Evolutionary conservation across 768 basidiomycete species (phyloP), one percentile per base, ranked within the genome.

Genomic region (Agrocybe pediades): DNA sequence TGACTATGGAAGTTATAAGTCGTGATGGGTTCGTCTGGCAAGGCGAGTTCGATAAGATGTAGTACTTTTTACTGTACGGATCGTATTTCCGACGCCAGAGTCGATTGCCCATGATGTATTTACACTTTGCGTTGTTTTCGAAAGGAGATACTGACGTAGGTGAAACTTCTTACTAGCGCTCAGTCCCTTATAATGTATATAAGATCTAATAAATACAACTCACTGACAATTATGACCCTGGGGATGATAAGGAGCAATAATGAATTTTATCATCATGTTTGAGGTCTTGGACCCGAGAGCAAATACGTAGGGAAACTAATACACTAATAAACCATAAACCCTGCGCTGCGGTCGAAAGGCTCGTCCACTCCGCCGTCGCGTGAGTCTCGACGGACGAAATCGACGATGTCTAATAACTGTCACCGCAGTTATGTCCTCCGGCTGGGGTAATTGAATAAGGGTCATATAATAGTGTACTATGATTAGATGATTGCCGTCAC

Each of bases 81-180:
- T n/a, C n/a, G n/a, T n/a, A n/a, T n/a, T n/a, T n/a, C n/a, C n/a
- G n/a, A n/a, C n/a, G n/a, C n/a, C n/a, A n/a, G n/a, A n/a, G n/a
- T n/a, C n/a, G n/a, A n/a, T n/a, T n/a, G n/a, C n/a, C n/a, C n/a
- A n/a, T n/a, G n/a, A n/a, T n/a, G n/a, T 43, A 43, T 43, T n/a
- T 13, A 17, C 20, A 23, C 25, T 43, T 19, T 6, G 26, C 20
- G 20, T 46, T 46, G 45, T 46, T 46, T 27, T 29, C 20, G 27
- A 30, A 23, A 46, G 20, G 25, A 27, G 6, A 46, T 23, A 42
- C 29, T 53, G 53, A 54, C 53, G 53, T 54, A 27, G 46, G 29
- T 33, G 46, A 48, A 43, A 30, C 48, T 23, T 42, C 46, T n/a
- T n/a, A n/a, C n/a, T 48, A 49, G 53, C 53, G 53, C 53, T 29